Evolutionary conservation across 139 green algal species (phyloP), one percentile per base, ranked within the genome.

Genomic region (Chlorella sp.): DNA sequence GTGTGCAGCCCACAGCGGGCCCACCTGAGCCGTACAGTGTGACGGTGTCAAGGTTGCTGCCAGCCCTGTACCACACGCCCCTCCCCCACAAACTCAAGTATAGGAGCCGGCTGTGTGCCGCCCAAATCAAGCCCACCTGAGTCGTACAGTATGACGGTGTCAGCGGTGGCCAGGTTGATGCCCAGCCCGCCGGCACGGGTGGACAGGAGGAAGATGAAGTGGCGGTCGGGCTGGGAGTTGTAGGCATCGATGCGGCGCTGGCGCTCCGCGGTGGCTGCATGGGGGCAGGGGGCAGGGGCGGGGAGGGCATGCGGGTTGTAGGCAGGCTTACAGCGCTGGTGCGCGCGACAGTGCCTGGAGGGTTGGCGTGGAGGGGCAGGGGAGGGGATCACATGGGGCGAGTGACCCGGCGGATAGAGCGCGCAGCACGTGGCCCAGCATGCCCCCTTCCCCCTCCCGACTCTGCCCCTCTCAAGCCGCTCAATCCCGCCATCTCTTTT

Each of bases 131-230:
- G 39, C 66, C 22, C 68, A 88, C 84, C 95, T 40, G 91, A 97
- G 93, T 99, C 98, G 88, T 98, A 99, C 68, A 99, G 93, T 48
- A 99, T 92, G 2, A 99, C 97, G 34, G 97, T 97, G 92, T 99
- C 98, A 28, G 98, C 98, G 12, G 97, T 99, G 73, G 96, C 96
- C 39, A 99, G 93, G 95, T 99, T 99, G 94, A 99, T 99, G 69
- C 97, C 98, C 89, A 99, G 95, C 75, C 98, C 98, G 40, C 97
- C 98, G 24, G 98, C 98, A 34, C 98, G 94, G 2, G 98, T 99
- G 75, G 96, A 99, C 80, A 99, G 94, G 91, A 99, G 93, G 94
- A 99, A 99, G 36, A 98, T 88, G 88, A 99, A 99, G 93, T 97
- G 95, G 85, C 92, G 94, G 78, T 96, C 91, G 36, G 81, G 87